A percentile compares a stretch with the other conserved stretches of the same genome.
These are phyloP conservation scores for Phytophthora aleatoria DNA, from an alignment of 352 stramenopile species.

Conservation along the genomic window DNA sequence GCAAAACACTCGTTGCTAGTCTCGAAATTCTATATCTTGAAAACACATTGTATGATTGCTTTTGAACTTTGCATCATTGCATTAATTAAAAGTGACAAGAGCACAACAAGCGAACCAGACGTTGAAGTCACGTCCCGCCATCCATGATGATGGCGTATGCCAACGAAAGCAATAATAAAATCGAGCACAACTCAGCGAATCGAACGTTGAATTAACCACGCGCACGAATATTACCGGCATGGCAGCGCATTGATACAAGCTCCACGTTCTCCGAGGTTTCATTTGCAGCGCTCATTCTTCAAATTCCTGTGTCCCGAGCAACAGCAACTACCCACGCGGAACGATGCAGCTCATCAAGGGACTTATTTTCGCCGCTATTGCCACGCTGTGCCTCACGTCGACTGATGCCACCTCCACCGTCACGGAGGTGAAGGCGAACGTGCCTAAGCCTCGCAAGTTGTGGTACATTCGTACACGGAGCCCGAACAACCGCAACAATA, in stretches of 20 bases:
- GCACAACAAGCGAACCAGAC: not conserved
- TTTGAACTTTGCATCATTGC: not conserved
- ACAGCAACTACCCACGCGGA: not conserved
- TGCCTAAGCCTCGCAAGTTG: no score
- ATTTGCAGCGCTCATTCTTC: not conserved
- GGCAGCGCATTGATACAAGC: no score
- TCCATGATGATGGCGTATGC: not conserved
- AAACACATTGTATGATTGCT: not conserved
- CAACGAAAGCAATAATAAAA: not conserved
- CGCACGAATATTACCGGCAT: no score
- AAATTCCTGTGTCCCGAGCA: not conserved
- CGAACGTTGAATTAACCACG: no score
- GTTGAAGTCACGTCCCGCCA: not conserved
- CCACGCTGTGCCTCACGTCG: not conserved
- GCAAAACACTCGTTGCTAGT: no score
- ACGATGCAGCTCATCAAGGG: not conserved
- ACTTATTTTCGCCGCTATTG: not conserved
- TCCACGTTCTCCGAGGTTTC: not conserved
- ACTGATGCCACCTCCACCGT: no score
- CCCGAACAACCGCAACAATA: no score
- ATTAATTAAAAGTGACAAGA: not conserved
- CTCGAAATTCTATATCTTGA: no score
- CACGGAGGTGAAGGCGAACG: no score
- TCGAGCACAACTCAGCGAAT: no score
- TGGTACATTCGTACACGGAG: no score